A percentile compares a stretch with the other conserved stretches of the same genome.
Evolutionary conservation across 768 basidiomycete genomes (phyloP).

Genomic region (Sistotremastrum suecicum): DNA sequence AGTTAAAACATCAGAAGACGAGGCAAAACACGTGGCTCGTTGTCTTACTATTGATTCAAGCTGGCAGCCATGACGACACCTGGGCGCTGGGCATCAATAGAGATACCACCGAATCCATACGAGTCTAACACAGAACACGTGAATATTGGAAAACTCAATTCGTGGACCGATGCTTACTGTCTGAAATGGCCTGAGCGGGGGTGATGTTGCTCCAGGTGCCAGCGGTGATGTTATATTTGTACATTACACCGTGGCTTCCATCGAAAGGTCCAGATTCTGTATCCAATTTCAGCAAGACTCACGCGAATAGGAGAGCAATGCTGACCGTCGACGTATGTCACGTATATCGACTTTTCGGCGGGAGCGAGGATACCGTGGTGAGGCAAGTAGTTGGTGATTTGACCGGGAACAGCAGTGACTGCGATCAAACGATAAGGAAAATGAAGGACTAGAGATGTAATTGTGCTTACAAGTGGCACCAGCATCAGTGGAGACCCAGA

Average conservation of each 20-base stretch:
- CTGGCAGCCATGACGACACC: conserved; percentile 11
- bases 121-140: not conserved
- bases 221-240: conserved; percentile 1
- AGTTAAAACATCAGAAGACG: not conserved
- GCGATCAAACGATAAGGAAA: no score
- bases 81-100: conserved; percentile 10
- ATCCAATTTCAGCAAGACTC: no score
- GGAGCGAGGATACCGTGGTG: conserved; percentile 9
- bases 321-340: conserved; percentile 8
- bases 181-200: not conserved
- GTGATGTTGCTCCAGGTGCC: not conserved
- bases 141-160: not conserved
- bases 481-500: conserved; percentile 7
- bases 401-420: conserved; percentile 9
- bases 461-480: conserved; percentile 6
- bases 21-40: not conserved
- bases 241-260: not conserved
- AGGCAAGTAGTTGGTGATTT: conserved; percentile 6
- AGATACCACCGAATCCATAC: conserved; percentile 9
- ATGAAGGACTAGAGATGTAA: no score
- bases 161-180: not conserved
- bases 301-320: no score
- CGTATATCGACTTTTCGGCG: conserved; percentile 8
- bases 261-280: conserved; percentile 6
- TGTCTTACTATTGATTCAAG: conserved; percentile 9